Conservation (phyloP, 495 filamentous ascomycete species). For the Talaromyces trachyspermus region DNA sequence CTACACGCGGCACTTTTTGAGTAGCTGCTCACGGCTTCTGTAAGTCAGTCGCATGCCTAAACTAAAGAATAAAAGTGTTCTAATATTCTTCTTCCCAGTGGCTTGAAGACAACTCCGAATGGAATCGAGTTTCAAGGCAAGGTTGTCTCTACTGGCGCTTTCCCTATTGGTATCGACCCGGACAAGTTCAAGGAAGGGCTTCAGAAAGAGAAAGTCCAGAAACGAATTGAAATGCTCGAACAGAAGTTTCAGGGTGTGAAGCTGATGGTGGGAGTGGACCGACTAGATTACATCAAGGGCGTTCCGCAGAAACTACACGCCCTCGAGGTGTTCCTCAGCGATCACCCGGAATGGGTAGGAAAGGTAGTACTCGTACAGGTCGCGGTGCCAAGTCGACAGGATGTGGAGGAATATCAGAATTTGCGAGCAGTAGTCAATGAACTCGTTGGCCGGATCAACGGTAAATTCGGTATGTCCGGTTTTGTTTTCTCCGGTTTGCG, state of each 20-base stretch:
- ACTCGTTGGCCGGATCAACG: slow-evolving; percentile 80
- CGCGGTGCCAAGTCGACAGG: slow-evolving; percentile 76
- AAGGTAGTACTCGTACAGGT: slow-evolving; percentile 85
- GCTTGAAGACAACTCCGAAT: slow-evolving; percentile 64
- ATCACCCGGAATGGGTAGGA: slow-evolving; percentile 84
- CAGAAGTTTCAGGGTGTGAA: slow-evolving; percentile 81
- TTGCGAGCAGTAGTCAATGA: slow-evolving; percentile 80
- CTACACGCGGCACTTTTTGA: slow-evolving; percentile 80
- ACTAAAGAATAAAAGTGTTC: neutral
- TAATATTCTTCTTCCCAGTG: slow-evolving; percentile 27
- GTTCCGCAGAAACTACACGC: slow-evolving; percentile 86
- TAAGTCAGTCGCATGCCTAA: slow-evolving; percentile 27
- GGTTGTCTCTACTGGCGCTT: slow-evolving; percentile 69
- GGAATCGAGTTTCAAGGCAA: slow-evolving; percentile 68
- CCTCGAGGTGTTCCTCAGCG: slow-evolving; percentile 77
- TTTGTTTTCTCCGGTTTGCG: neutral
- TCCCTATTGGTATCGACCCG: slow-evolving; percentile 84
- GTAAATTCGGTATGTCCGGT: slow-evolving; percentile 54
- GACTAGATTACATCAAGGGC: slow-evolving; percentile 87
- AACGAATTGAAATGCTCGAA: slow-evolving; percentile 65
- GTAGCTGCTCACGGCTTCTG: slow-evolving; percentile 73
- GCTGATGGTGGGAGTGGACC: slow-evolving; percentile 83
- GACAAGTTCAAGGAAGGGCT: slow-evolving; percentile 77
- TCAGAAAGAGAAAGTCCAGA: slow-evolving; percentile 61
- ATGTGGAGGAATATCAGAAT: slow-evolving; percentile 90